phyloP scores from a whole-genome alignment of 257 asterid genomes.

The Penstemon newberryi region DNA sequence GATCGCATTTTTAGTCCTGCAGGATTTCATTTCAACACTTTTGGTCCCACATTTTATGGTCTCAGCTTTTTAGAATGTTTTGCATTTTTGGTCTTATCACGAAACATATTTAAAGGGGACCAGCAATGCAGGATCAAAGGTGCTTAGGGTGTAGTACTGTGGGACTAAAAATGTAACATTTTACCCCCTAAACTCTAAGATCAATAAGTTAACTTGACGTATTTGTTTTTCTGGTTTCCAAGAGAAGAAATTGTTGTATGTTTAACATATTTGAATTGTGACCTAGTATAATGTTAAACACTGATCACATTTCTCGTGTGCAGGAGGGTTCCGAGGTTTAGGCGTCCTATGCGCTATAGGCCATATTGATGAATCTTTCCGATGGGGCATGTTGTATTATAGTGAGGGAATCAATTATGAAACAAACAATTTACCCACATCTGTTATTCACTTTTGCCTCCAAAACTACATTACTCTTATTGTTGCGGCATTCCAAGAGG shows the following conservation, averaged over 20 bases:
- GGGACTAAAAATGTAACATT: no score
- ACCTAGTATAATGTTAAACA: neutral
- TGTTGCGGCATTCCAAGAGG: conserved; percentile 27
- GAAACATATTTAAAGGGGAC: no score
- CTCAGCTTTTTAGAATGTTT: no score
- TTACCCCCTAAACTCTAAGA: no score
- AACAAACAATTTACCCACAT: conserved; percentile 24
- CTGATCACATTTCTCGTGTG: conserved; percentile 27
- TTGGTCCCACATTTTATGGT: no score
- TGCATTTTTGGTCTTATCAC: no score
- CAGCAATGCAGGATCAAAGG: no score
- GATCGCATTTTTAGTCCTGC: no score
- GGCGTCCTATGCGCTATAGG: conserved; percentile 69
- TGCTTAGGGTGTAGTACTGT: no score
- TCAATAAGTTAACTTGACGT: no score
- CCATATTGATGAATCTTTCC: conserved; percentile 44
- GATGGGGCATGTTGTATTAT: conserved; percentile 26
- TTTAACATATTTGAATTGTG: neutral
- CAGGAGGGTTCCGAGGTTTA: conserved; percentile 66
- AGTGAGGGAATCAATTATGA: conserved; percentile 25
- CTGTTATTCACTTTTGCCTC: conserved; percentile 17
- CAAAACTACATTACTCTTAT: conserved; percentile 18
- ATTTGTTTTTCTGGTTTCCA: neutral
- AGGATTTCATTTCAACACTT: no score
- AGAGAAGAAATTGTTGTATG: neutral